Conservation (phyloP, 305 asterid genomes). For the Petunia hybrid region DNA sequence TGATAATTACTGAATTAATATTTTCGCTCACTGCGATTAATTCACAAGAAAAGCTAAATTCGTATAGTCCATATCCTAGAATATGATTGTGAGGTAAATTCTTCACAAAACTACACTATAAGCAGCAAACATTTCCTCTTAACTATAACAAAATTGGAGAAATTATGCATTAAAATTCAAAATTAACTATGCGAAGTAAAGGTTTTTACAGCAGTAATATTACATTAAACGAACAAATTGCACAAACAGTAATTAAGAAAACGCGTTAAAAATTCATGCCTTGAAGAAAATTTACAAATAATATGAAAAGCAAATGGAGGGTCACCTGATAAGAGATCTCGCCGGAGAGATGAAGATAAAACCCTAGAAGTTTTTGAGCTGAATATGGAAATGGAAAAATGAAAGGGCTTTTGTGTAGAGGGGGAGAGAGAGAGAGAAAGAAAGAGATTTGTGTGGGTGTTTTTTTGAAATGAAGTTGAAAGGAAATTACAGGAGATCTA, state of each 20-base stretch:
- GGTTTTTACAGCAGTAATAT: neutral
- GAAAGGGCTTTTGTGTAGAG: neutral
- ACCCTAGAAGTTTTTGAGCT: neutral
- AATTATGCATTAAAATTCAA: neutral
- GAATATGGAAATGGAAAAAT: neutral
- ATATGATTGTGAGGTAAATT: neutral
- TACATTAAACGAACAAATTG: neutral
- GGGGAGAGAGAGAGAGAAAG: neutral
- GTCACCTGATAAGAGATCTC: slow-evolving; percentile 66
- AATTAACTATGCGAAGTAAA: neutral
- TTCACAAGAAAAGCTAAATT: neutral
- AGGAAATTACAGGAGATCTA: neutral
- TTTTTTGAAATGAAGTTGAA: slow-evolving; percentile 29
- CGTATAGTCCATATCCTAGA: neutral
- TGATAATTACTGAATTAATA: neutral
- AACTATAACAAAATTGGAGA: neutral
- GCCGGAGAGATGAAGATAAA: slow-evolving; percentile 31
- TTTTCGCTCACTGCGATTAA: neutral
- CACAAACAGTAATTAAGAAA: neutral
- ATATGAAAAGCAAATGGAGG: slow-evolving; percentile 21
- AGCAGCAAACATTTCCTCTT: no score
- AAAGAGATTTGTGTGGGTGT: neutral
- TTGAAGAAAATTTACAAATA: neutral
- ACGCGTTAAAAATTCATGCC: neutral
- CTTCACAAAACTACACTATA: no score